Evolutionary conservation across 1,284 basidiomycete species (phyloP).

Genomic region (Rhodotorula sp.): DNA sequence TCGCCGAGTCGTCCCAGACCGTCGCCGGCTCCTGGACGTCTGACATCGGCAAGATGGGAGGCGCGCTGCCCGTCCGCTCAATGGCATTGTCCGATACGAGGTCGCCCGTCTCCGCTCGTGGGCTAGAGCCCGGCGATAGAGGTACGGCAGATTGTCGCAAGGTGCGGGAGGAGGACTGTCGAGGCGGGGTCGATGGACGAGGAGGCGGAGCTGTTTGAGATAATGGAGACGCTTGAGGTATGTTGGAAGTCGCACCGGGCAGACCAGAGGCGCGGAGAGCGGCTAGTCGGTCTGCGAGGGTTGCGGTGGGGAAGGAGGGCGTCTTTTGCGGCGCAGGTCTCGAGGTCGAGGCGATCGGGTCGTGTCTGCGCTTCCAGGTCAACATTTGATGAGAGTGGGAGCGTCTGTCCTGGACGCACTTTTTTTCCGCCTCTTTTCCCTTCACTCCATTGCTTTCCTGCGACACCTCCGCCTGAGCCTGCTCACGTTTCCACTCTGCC

Average conservation of each 20-base stretch:
- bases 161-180: not conserved
- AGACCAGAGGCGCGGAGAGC: slow-evolving; percentile 9
- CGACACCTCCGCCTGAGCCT: not conserved
- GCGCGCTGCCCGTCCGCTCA: slow-evolving; percentile 31
- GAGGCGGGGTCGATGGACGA: not conserved
- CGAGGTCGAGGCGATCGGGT: not conserved
- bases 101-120: not conserved
- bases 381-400: too few species aligned
- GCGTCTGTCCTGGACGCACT: too few species aligned
- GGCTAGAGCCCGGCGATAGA: not conserved
- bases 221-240: not conserved
- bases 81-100: slow-evolving; percentile 16
- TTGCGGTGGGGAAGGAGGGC: slow-evolving; percentile 4
- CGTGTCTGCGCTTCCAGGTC: not conserved
- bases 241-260: not conserved
- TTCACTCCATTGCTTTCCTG: too few species aligned
- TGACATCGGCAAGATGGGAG: slow-evolving; percentile 21
- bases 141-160: not conserved
- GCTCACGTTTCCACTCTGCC: not conserved
- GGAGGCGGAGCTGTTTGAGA: not conserved
- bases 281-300: slow-evolving; percentile 21
- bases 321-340: not conserved
- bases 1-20: not conserved
- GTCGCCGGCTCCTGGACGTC: slow-evolving; percentile 12
- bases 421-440: too few species aligned